Evolutionary conservation across 768 basidiomycete genomes (phyloP), one percentile per base, ranked within the genome.

Genomic region (Boletus barrowsii): DNA sequence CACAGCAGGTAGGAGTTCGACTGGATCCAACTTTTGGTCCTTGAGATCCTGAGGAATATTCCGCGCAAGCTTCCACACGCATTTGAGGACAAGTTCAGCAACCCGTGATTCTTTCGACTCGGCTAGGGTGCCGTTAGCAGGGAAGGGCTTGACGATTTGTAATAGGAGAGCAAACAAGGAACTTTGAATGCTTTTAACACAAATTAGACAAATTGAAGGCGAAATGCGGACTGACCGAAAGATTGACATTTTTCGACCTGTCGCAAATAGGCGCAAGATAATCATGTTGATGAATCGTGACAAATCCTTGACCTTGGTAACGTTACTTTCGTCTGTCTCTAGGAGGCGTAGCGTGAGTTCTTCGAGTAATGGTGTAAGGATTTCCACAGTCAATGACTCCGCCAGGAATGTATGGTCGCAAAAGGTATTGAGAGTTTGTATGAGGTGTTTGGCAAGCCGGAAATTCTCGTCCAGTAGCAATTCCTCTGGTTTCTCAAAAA

Each of bases 211-310:
- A 24, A 20, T 9, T 32, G 18, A 47, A 41, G 14, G 47, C 4
- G 42, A 13, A 26, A 26, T 13, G 53, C 42, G 24, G 18, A 62
- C 87, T 65, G 49, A 94, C 94, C 90, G 80, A 74, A 96, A 96
- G 51, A 95, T 87, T 0, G 93, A 87, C 81, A 93, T 93, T 53
- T 90, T 80, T 59, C 93, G 79, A 15, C 90, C 88, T 10, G 93
- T 93, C 33, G 93, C 89, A 74, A 99, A 96, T 51, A 97, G 70
- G 32, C 95, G 87, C 53, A 99, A 76, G 57, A 98, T 88, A 54
- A 98, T 94, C 91, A 98, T 95, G 71, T 99, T 99, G 73, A 99
- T 95, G 71, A 97, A 98, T 47, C 91, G 84, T 6, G 93, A 94
- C 54, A 98, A 67, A 67, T 98, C 97, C 67, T 94, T 93, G 40